These are phyloP conservation scores for Debaryomyces prosopidis DNA, from an alignment of 805 yeast genomes.

Conservation along the genomic window DNA sequence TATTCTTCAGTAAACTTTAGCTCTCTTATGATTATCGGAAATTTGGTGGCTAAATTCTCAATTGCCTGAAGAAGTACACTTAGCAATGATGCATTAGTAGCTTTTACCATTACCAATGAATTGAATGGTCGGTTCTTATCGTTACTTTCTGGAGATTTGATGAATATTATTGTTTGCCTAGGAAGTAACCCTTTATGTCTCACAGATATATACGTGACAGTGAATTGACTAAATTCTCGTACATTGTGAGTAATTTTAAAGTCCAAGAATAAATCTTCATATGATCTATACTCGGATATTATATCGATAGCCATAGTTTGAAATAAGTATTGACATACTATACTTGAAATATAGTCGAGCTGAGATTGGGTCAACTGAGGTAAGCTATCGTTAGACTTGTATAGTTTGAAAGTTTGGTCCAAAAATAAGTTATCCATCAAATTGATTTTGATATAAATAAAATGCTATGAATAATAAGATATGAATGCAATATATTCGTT, in stretches of 20 bases:
- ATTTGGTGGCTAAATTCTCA: slow-evolving; percentile 5
- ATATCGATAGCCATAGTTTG: slow-evolving; percentile 3
- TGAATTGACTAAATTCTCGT: not conserved
- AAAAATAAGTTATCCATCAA: slow-evolving; percentile 8
- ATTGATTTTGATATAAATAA: no score
- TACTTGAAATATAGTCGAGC: slow-evolving; percentile 5
- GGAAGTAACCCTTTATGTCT: slow-evolving; percentile 5
- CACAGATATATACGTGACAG: not conserved
- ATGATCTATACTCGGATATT: slow-evolving; percentile 9
- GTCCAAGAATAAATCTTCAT: slow-evolving; percentile 10
- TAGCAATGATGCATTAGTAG: slow-evolving; percentile 2
- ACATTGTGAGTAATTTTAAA: slow-evolving; percentile 7
- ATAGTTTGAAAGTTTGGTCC: slow-evolving; percentile 18
- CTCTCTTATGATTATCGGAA: slow-evolving; percentile 11
- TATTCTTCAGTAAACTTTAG: slow-evolving; percentile 4
- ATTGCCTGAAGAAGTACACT: slow-evolving; percentile 4
- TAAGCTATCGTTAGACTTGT: slow-evolving; percentile 13
- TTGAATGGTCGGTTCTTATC: slow-evolving; percentile 5
- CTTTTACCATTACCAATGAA: slow-evolving; percentile 10
- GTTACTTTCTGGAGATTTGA: slow-evolving; percentile 3
- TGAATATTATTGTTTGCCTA: slow-evolving; percentile 11
- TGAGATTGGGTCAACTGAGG: slow-evolving; percentile 6
- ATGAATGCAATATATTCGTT: no score
- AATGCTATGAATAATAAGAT: no score
- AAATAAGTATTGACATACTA: not conserved